A percentile compares a stretch with the other conserved stretches of the same genome.
Conservation (phyloP, 202 grass and related monocot genomes). For the Zizania palustris region DNA sequence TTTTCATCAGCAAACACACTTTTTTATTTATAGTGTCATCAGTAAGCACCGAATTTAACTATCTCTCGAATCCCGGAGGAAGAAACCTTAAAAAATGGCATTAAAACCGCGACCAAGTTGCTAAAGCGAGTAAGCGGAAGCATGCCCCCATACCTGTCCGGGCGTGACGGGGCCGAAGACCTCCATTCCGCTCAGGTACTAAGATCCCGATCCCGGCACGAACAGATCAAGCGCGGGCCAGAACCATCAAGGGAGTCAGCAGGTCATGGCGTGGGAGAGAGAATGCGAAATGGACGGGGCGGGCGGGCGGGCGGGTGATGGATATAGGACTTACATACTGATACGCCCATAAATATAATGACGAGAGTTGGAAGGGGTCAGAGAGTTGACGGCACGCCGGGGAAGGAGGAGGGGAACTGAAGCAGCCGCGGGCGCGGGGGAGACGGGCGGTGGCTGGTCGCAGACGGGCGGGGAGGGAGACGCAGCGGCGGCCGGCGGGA, state of each 20-base stretch:
- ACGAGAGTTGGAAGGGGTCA: conserved; percentile 6
- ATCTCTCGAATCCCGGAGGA: conserved; percentile 1
- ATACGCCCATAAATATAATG: background rate
- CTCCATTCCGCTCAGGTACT: conserved; percentile 50
- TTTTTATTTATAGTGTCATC: background rate
- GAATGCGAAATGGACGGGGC: background rate
- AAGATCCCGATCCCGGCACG: conserved; percentile 23
- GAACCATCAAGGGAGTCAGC: conserved; percentile 16
- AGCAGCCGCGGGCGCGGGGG: conserved; percentile 47
- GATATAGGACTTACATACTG: conserved; percentile 37
- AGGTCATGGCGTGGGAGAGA: conserved; percentile 15
- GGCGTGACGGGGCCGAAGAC: conserved; percentile 81
- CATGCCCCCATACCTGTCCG: conserved; percentile 52
- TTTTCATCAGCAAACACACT: background rate
- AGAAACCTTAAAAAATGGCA: conserved; percentile 35
- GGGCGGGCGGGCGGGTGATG: conserved; percentile 30
- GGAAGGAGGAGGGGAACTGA: conserved; percentile 58
- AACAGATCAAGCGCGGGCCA: background rate
- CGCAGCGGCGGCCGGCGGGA: too few relatives aligned
- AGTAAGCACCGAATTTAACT: conserved; percentile 22
- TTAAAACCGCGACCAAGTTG: background rate
- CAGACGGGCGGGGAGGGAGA: conserved; percentile 32
- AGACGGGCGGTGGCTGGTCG: conserved; percentile 49
- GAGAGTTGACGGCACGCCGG: conserved; percentile 8
- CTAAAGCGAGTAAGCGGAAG: background rate